These are phyloP conservation scores for Cyclotella sp. DNA, from an alignment of 108 stramenopile species.

Conservation along the genomic window DNA sequence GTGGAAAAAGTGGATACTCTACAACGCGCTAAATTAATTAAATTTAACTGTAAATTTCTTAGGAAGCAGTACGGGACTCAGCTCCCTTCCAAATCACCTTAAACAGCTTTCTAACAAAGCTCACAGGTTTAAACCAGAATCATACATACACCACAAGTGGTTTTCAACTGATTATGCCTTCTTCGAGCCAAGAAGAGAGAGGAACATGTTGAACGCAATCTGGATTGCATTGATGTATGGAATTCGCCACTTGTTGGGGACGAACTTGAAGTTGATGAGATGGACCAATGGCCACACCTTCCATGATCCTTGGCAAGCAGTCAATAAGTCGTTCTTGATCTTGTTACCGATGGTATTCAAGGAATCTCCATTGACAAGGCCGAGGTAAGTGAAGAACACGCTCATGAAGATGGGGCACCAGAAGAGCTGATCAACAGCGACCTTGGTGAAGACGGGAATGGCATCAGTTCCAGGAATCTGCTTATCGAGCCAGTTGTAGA, in stretches of 20 bases:
- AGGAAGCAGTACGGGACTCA: too few species aligned
- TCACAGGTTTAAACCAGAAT: too few species aligned
- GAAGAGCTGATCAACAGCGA: constrained; percentile 93
- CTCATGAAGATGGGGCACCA: constrained; percentile 98
- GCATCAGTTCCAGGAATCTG: constrained; percentile 88
- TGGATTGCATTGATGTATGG: constrained; percentile 98
- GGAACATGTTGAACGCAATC: constrained; percentile 98
- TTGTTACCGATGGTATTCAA: constrained; percentile 84
- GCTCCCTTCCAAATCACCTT: too few species aligned
- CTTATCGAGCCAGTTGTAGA: constrained; percentile 96
- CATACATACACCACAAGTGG: too few species aligned
- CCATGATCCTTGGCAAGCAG: constrained; percentile 97
- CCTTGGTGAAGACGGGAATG: constrained; percentile 85
- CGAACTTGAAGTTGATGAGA: constrained; percentile 97
- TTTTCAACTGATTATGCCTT: constrained; percentile 38
- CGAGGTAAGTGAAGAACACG: constrained; percentile 98
- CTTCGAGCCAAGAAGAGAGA: constrained; percentile 96
- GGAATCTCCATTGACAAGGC: constrained; percentile 91
- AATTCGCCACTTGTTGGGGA: constrained; percentile 94
- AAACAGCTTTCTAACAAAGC: too few species aligned
- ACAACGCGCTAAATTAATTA: too few species aligned
- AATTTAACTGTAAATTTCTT: too few species aligned
- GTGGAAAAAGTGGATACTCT: too few species aligned
- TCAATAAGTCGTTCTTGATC: constrained; percentile 92
- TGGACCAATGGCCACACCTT: constrained; percentile 98